These are phyloP conservation scores for Dendrostoma leiphaemia DNA, from an alignment of 2,329 filamentous ascomycete species.

Conservation along the genomic window DNA sequence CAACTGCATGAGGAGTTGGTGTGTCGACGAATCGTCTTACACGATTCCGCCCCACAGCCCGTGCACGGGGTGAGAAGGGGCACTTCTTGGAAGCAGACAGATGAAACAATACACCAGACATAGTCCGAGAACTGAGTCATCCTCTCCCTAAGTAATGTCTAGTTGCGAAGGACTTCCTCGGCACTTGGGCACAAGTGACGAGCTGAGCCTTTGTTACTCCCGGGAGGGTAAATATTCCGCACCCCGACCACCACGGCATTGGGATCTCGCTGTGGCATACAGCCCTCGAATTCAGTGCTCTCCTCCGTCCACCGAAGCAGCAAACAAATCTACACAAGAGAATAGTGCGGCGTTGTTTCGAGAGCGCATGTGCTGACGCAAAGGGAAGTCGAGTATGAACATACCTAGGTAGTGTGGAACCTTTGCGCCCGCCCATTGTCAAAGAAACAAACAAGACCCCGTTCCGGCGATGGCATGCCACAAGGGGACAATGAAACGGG, in stretches of 20 bases:
- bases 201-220: too few relatives aligned
- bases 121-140: too few relatives aligned
- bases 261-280: too few relatives aligned
- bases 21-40: constrained; percentile 1
- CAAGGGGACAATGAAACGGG: constrained; percentile 11
- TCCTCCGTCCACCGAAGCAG: background rate
- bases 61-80: background rate
- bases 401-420: background rate
- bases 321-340: background rate
- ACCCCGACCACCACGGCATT: too few relatives aligned
- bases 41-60: background rate
- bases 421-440: constrained; percentile 3
- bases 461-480: constrained; percentile 8
- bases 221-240: too few relatives aligned
- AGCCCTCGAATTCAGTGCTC: background rate
- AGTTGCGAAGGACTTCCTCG: too few relatives aligned
- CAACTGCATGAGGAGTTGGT: background rate
- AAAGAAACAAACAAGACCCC: background rate
- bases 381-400: background rate
- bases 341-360: background rate
- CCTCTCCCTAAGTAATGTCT: too few relatives aligned
- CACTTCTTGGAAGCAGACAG: background rate
- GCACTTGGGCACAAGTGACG: too few relatives aligned
- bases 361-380: background rate
- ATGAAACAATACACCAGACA: too few relatives aligned